A percentile compares a stretch with the other conserved stretches of the same genome.
Conservation (phyloP, 352 stramenopile genomes). For the Peronospora farinosa region DNA sequence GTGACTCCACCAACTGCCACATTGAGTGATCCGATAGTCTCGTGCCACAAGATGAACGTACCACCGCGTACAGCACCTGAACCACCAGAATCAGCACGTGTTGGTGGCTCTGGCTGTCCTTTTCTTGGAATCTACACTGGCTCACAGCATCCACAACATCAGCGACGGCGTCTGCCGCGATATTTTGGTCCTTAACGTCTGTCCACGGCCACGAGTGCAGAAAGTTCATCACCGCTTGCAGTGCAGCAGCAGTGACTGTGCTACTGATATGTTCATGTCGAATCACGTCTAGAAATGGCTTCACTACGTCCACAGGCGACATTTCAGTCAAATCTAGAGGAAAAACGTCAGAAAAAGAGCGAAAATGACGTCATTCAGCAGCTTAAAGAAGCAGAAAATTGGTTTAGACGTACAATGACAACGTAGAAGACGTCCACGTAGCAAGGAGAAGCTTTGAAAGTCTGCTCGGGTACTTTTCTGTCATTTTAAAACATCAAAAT, state of each 20-base stretch:
- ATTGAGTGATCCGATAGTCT: slow-evolving; percentile 89
- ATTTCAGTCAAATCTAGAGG: slow-evolving; percentile 50
- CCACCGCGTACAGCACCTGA: slow-evolving; percentile 90
- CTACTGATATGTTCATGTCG: slow-evolving; percentile 89
- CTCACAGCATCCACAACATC: slow-evolving; percentile 89
- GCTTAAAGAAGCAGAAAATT: background rate
- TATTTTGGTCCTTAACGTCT: slow-evolving; percentile 33
- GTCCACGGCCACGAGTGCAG: slow-evolving; percentile 80
- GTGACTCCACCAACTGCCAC: slow-evolving; percentile 93
- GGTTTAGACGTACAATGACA: slow-evolving; percentile 41
- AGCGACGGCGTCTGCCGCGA: slow-evolving; percentile 43
- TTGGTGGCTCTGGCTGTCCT: slow-evolving; percentile 83
- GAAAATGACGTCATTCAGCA: slow-evolving; percentile 5
- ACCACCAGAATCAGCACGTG: slow-evolving; percentile 91
- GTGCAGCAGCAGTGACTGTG: slow-evolving; percentile 87
- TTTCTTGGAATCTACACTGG: slow-evolving; percentile 94
- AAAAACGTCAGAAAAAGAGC: slow-evolving; percentile 9
- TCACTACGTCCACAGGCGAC: slow-evolving; percentile 56
- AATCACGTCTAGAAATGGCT: slow-evolving; percentile 94
- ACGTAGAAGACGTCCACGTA: slow-evolving; percentile 56
- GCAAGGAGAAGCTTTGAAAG: slow-evolving; percentile 55
- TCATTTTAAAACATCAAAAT: background rate
- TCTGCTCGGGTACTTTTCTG: slow-evolving; percentile 47
- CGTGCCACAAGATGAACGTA: slow-evolving; percentile 74
- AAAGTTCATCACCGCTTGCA: slow-evolving; percentile 94